Conservation (phyloP, 352 stramenopile genomes). For the Blastocystis sp. region DNA sequence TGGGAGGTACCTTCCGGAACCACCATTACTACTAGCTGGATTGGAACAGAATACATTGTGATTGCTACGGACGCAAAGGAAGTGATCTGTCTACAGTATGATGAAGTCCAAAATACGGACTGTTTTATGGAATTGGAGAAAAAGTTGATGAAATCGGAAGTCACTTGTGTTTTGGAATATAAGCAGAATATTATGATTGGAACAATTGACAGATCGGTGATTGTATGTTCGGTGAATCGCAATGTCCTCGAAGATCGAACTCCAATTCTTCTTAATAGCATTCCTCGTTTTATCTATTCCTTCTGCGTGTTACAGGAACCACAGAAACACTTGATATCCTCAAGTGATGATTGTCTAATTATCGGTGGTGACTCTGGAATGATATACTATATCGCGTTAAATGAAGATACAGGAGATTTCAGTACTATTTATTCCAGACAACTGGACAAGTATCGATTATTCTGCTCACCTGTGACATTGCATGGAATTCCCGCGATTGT, state of each 20-base stretch:
- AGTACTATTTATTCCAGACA: not conserved
- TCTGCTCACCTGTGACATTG: not conserved
- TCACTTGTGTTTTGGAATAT: slow-evolving; percentile 35
- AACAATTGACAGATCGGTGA: slow-evolving; percentile 8
- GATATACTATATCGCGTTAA: not conserved
- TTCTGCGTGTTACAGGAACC: not conserved
- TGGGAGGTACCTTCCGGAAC: not conserved
- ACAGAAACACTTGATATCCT: not conserved
- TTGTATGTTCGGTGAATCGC: not conserved
- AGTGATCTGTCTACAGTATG: slow-evolving; percentile 11
- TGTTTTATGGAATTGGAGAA: slow-evolving; percentile 42
- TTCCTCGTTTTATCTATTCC: slow-evolving; percentile 23
- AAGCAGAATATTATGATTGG: slow-evolving; percentile 13
- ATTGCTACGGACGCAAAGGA: slow-evolving; percentile 3
- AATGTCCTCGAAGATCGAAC: slow-evolving; percentile 23
- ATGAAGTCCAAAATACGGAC: not conserved
- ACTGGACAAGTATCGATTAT: not conserved
- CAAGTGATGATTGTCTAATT: not conserved
- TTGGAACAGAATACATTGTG: slow-evolving; percentile 19
- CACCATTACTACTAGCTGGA: not conserved
- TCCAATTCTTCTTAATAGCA: not conserved
- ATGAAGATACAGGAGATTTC: not conserved
- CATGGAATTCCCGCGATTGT: slow-evolving; percentile 10
- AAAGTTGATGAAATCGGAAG: not conserved
- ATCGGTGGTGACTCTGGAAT: slow-evolving; percentile 1